These are phyloP conservation scores for Aspergillus pseudotamarii DNA, from an alignment of 2,329 filamentous ascomycete genomes.

Conservation along the genomic window DNA sequence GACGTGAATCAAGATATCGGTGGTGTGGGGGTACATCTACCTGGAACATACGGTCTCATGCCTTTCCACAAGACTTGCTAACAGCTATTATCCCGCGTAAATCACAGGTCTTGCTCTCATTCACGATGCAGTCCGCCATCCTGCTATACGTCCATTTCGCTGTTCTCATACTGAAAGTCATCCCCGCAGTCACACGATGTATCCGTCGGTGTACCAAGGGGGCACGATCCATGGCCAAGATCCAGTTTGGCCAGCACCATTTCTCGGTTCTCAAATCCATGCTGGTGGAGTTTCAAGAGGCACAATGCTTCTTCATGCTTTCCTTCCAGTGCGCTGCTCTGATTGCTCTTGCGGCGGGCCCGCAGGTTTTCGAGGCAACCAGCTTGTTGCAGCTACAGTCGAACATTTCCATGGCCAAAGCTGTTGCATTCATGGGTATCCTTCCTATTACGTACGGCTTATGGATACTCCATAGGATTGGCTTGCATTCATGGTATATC, in stretches of 20 bases:
- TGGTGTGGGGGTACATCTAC: constrained; percentile 6
- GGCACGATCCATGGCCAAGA: background rate
- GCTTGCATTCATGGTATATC: constrained; percentile 1
- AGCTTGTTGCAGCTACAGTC: background rate
- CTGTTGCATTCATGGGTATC: background rate
- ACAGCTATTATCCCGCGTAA: background rate
- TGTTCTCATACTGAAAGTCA: background rate
- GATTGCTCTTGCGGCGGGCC: background rate
- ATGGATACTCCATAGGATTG: background rate
- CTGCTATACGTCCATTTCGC: background rate
- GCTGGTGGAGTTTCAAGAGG: constrained; percentile 16
- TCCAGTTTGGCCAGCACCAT: background rate
- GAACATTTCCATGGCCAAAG: background rate
- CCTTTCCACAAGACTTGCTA: background rate
- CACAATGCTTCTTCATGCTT: constrained; percentile 15
- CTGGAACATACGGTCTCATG: background rate
- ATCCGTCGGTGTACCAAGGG: background rate
- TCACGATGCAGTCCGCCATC: background rate
- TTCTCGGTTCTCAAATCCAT: constrained; percentile 8
- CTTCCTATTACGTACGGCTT: background rate
- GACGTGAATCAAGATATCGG: background rate
- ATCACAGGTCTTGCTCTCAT: background rate
- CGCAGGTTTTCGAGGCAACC: constrained; percentile 1
- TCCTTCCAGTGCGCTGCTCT: constrained; percentile 4
- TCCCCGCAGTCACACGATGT: background rate